Conservation (phyloP, 495 filamentous ascomycete species). For the Xanthoparmelia taractica region DNA sequence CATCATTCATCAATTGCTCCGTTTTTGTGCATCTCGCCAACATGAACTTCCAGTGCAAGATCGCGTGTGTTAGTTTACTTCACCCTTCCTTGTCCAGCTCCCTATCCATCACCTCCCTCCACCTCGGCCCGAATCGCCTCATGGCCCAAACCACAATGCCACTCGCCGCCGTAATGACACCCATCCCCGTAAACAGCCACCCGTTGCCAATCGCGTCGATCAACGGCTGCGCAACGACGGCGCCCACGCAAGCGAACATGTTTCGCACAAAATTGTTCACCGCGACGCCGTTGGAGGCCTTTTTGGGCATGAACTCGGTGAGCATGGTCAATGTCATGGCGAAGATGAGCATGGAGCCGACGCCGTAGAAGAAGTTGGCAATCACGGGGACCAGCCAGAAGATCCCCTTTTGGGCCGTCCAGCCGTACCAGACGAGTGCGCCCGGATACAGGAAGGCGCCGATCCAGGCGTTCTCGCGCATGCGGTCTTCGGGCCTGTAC, state of each 20-base stretch:
- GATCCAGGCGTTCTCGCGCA: constrained; percentile 84
- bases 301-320: constrained; percentile 81
- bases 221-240: constrained; percentile 64
- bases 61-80: background rate
- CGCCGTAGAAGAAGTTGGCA: constrained; percentile 82
- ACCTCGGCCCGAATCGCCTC: constrained; percentile 54
- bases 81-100: constrained; percentile 22
- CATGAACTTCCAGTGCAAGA: background rate
- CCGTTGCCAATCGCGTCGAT: constrained; percentile 76
- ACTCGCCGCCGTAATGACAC: constrained; percentile 47
- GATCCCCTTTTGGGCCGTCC: constrained; percentile 50
- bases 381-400: constrained; percentile 60
- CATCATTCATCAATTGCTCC: background rate
- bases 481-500: constrained; percentile 77
- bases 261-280: constrained; percentile 73
- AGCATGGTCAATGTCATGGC: constrained; percentile 69
- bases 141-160: constrained; percentile 55
- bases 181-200: constrained; percentile 79
- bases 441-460: constrained; percentile 67
- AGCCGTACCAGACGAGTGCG: constrained; percentile 61
- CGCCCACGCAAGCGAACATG: constrained; percentile 73
- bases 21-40: background rate
- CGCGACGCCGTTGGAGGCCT: constrained; percentile 68
- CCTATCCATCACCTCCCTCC: constrained; percentile 63
- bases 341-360: constrained; percentile 87